These are phyloP conservation scores for Gossypium stocksii DNA, from an alignment of 345 rosid species.

Conservation along the genomic window DNA sequence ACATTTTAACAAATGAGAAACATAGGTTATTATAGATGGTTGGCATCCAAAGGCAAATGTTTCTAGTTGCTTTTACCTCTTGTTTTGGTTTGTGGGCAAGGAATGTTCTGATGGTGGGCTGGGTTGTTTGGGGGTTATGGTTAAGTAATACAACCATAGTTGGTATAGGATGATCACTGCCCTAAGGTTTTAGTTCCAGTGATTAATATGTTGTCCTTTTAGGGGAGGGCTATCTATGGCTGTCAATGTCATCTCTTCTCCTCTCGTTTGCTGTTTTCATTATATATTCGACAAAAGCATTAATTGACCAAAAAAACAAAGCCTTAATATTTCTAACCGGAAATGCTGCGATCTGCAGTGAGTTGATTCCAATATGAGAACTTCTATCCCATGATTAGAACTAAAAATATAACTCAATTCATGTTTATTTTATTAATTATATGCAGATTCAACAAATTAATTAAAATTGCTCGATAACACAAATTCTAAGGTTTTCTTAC, in stretches of 20 bases:
- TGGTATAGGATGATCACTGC: neutral
- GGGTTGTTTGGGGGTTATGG: neutral
- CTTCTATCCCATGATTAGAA: neutral
- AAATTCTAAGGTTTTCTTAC: no score
- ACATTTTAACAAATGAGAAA: neutral
- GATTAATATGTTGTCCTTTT: neutral
- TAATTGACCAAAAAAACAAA: neutral
- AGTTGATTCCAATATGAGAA: neutral
- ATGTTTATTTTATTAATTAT: no score
- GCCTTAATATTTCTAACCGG: no score
- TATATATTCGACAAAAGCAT: neutral
- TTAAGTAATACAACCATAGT: neutral
- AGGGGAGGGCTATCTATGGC: neutral
- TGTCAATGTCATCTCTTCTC: neutral
- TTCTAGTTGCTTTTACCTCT: neutral
- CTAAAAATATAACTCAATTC: no score
- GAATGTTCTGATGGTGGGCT: neutral
- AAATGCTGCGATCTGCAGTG: no score
- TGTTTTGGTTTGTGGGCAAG: neutral
- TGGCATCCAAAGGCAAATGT: conserved; percentile 26
- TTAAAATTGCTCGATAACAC: no score
- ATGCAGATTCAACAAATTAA: no score
- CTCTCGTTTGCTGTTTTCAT: neutral
- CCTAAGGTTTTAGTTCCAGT: neutral
- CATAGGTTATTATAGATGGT: neutral